Conservation (phyloP, 345 rosid genomes). For the Arabidopsis thaliana region TAIR10.1 NC_003074.8:4983501-4984000, state of each 20-base stretch:
- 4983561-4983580: slow-evolving; percentile 50
- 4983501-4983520: slow-evolving; percentile 69
- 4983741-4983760: slow-evolving; percentile 51
- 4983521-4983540: slow-evolving; percentile 52
- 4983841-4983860: slow-evolving; percentile 55
- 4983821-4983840: slow-evolving; percentile 51
- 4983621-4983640: slow-evolving; percentile 72
- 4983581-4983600: slow-evolving; percentile 55
- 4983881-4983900: slow-evolving; percentile 47
- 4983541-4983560: slow-evolving; percentile 76
- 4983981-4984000: not conserved
- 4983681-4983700: slow-evolving; percentile 71
- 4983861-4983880: slow-evolving; percentile 44
- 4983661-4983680: slow-evolving; percentile 86
- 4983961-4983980: not conserved
- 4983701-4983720: slow-evolving; percentile 77
- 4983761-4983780: slow-evolving; percentile 44
- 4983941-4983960: slow-evolving; percentile 77
- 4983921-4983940: slow-evolving; percentile 60
- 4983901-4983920: slow-evolving; percentile 62
- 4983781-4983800: slow-evolving; percentile 41
- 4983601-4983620: slow-evolving; percentile 54
- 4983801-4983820: slow-evolving; percentile 39
- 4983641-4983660: slow-evolving; percentile 86
- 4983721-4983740: slow-evolving; percentile 73